Evolutionary conservation across 129 eudicot species (phyloP), one percentile per base, ranked within the genome.

Genomic region (Pulicaria dysenterica): DNA sequence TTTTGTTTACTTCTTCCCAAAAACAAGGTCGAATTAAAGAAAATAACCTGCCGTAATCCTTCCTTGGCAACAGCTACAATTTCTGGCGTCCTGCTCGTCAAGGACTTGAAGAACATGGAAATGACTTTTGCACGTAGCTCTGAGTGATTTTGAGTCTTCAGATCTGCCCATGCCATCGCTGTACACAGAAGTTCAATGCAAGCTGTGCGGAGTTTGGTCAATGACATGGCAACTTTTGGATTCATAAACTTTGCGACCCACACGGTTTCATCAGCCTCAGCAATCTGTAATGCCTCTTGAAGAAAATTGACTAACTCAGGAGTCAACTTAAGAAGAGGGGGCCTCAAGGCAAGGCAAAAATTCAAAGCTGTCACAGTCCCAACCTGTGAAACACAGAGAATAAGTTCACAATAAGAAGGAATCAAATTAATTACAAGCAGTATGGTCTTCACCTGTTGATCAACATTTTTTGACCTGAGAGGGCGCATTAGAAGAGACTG

Each of bases 131-230:
- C 80, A 41, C 99, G 94, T 76, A 95, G 58, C 67, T 95, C 99
- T 0, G 94, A 80, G 80, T 90, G 94, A 83, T 95, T 95, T 75
- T 82, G 91, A 39, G 96, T 95, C 80, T 95, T 95, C 38, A 95
- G 90, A 82, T 95, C 99, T 56, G 93, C 84, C 99, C 99, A 95
- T 11, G 99, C 94, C 99, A 95, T 95, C 71, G 99, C 97, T 72
- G 97, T 95, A 67, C 99, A 95, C 15, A 95, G 77, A 60, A 95
- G 86, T 75, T 95, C 99, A 73, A 95, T 95, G 84, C 97, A 95
- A 83, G 96, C 86, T 24, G 99, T 95, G 54, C 96, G 91, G 57
- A 95, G 97, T 59, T 90, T 95, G 74, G 86, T 88, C 82, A 95
- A 86, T 40, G 99, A 90, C 64, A 89, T 83, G 46, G 88, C 92